Base-by-base conservation (phyloP, 2,329 filamentous ascomycete genomes). In the Pezicula neosporulosa region DNA sequence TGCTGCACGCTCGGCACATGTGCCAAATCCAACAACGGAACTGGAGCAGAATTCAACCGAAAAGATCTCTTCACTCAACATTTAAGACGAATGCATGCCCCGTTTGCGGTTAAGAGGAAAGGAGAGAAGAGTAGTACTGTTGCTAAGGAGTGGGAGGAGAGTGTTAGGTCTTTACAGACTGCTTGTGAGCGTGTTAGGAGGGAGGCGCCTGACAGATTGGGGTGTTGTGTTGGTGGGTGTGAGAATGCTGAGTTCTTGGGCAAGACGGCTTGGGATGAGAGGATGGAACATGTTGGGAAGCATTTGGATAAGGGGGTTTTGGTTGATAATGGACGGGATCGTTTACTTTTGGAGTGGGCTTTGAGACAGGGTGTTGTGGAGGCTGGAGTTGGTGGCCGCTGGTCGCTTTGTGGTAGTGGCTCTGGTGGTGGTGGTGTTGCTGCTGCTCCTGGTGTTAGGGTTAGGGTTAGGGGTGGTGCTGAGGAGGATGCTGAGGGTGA, bases 51-150 rank as follows among this genome's bases (percentile, higher is more conserved):
- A 30, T 96, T 96, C 75, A 95, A 95, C 70, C 87, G 92, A 63
- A 96, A 95, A 66, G 92, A 97, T 63, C 81, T 97, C 9, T 96
- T 92, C 72, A 90, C 87, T 0, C 90, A 96, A 63, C 93, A 97
- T 64, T 77, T 93, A 2, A 81, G 89, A 6, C 86, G 93, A 44
- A 95, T 95, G 89, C 92, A 97, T 65, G 75, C 80, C 0, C 78
- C 81, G 0, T 67, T 76, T 56, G 15, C 68, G 2, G 60, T 72
- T 43, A 71, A 70, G 52, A 71, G 69, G 48, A 65, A 69, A 50
- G 61, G 67, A 24, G 70, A 69, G 52, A 64, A 63, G 53, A 75
- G 69, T 28, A 61, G 68, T 61, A 56, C 64, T 13, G 38, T 37
- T 28, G 4, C 58, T 63, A 42, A 21, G 1, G 70, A 72, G 13